Evolutionary conservation across 129 eudicot species (phyloP), one percentile per base, ranked within the genome.

Genomic region (Dittrichia graveolens): DNA sequence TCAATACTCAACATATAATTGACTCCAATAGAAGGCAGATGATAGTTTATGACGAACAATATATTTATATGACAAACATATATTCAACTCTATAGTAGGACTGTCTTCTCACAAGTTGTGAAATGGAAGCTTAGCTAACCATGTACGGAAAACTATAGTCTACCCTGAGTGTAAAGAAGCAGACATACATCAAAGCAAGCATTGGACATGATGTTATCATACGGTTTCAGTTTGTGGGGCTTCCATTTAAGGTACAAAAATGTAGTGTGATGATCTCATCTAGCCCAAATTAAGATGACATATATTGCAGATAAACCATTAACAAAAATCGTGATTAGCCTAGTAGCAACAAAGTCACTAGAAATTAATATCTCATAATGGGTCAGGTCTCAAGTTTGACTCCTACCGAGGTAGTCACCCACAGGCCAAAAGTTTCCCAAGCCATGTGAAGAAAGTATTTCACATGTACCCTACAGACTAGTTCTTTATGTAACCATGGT

Each of bases 241-340:
- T 7, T 34, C 45, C 57, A 13, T 57, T 12, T 37, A 40, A 6
- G n/a, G 7, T 13, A 54, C 16, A 55, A 13, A 31, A 71, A 31
- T 50, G 48, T 53, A 39, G 5, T 37, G 34, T 6, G 4, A 24
- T 24, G 14, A 31, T 34, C 53, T 40, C 19, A 41, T 42, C n/a
- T 41, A 42, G 58, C 61, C 61, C 35, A 68, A 7, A 42, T 1
- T 16, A 42, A 53, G 7, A 55, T 18, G 18, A 19, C 34, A 18
- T 19, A 18, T 19, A 69, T 6, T 40, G 66, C 66, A 55, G 19
- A 55, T 58, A 53, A 2, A 15, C 74, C 24, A 69, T 69, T 39
- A 38, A 52, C 38, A 9, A 5, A 34, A 11, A 19, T 57, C 1
- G 18, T 8, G 19, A 46, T 31, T 6, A 65, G 39, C 8, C 7